phyloP scores from a whole-genome alignment of 805 yeast genomes.

The Saccharomycopsis microspora region DNA sequence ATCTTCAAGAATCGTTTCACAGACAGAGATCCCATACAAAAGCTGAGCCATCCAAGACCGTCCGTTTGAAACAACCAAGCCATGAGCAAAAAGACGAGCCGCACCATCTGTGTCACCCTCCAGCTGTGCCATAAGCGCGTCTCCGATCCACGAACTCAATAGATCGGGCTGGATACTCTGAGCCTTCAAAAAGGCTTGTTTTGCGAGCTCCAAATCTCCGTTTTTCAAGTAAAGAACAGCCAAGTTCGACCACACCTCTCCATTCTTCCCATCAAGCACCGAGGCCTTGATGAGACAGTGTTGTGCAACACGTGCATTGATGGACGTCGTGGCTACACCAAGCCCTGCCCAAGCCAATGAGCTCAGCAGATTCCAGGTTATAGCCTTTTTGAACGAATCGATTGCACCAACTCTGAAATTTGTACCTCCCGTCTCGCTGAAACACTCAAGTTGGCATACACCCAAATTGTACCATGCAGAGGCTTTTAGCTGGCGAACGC shows the following conservation, averaged over 20 bases:
- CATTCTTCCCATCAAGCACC: slow-evolving; percentile 55
- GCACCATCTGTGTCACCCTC: slow-evolving; percentile 42
- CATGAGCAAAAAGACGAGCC: slow-evolving; percentile 56
- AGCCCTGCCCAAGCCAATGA: slow-evolving; percentile 71
- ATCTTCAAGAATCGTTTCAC: slow-evolving; percentile 30
- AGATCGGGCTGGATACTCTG: slow-evolving; percentile 75
- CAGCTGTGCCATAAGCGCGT: slow-evolving; percentile 52
- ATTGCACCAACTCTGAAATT: slow-evolving; percentile 33
- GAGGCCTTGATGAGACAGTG: slow-evolving; percentile 86
- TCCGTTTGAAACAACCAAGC: slow-evolving; percentile 69
- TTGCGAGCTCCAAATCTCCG: slow-evolving; percentile 64
- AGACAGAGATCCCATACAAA: slow-evolving; percentile 50
- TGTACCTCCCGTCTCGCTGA: slow-evolving; percentile 18
- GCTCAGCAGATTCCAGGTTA: slow-evolving; percentile 59
- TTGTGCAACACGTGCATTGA: slow-evolving; percentile 68
- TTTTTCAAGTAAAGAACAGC: slow-evolving; percentile 64
- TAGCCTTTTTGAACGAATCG: slow-evolving; percentile 48
- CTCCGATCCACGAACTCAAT: slow-evolving; percentile 75
- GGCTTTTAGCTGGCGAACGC: slow-evolving; percentile 41
- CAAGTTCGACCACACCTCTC: slow-evolving; percentile 67
- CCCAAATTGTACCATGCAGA: slow-evolving; percentile 63
- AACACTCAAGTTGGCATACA: slow-evolving; percentile 42
- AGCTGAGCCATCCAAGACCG: slow-evolving; percentile 56
- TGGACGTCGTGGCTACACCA: slow-evolving; percentile 61
- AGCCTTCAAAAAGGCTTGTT: slow-evolving; percentile 58